A percentile compares a stretch with the other conserved stretches of the same genome.
Conservation (phyloP, 495 filamentous ascomycete genomes). For the Cairneyella variabilis region DNA sequence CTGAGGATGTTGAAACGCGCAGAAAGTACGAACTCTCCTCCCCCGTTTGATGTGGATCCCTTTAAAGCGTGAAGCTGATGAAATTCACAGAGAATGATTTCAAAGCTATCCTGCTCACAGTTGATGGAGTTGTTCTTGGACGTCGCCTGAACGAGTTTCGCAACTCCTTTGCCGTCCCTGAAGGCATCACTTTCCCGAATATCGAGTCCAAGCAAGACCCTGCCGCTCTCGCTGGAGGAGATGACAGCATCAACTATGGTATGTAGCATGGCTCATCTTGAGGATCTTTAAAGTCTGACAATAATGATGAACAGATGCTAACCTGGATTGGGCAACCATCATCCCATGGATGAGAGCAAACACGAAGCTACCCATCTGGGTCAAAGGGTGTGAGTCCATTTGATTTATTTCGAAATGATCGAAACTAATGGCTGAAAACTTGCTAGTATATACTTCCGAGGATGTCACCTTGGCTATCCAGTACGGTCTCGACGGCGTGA, state of each 20-base stretch:
- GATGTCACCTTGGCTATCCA: conserved; percentile 55
- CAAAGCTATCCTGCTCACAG: conserved; percentile 35
- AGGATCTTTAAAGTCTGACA: background rate
- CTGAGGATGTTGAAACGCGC: conserved; percentile 33
- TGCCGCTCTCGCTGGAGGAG: background rate
- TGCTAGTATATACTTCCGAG: conserved; percentile 51
- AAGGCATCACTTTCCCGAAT: conserved; percentile 8
- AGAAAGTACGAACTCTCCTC: conserved; percentile 24
- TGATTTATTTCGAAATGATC: background rate
- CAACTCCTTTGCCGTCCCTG: conserved; percentile 8
- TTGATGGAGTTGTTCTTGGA: conserved; percentile 28
- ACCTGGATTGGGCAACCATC: conserved; percentile 10
- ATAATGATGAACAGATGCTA: background rate
- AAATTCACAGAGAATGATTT: conserved; percentile 23
- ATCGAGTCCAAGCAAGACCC: conserved; percentile 9
- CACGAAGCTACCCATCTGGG: conserved; percentile 44
- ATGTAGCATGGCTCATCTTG: background rate
- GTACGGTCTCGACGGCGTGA: conserved; percentile 53
- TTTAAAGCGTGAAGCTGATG: background rate
- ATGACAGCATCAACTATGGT: conserved; percentile 10
- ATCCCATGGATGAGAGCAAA: conserved; percentile 48
- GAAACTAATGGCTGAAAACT: conserved; percentile 23
- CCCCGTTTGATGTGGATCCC: background rate
- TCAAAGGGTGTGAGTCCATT: conserved; percentile 46
- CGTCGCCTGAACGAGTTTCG: conserved; percentile 38